Evolutionary conservation across 163 green algal species (phyloP).

Genomic region (Prototheca stagnorum): DNA sequence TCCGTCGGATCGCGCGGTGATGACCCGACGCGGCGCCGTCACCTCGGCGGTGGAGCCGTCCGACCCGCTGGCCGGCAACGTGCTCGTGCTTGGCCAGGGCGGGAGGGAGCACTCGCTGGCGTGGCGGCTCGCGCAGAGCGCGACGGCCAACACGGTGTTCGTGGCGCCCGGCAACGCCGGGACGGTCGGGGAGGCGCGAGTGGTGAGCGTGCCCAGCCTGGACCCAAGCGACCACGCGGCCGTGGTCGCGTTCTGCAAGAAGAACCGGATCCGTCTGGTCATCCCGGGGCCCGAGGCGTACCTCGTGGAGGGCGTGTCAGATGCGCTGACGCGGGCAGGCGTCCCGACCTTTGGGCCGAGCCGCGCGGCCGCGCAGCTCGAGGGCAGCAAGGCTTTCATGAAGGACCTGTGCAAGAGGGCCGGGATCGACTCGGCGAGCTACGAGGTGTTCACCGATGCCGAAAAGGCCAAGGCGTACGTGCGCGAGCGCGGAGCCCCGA

Average conservation of each 20-base stretch:
- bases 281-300: slow-evolving; percentile 87
- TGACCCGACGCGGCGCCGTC: too few species aligned
- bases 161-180: slow-evolving; percentile 84
- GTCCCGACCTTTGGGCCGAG: slow-evolving; percentile 79
- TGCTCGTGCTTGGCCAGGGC: slow-evolving; percentile 80
- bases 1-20: too few species aligned
- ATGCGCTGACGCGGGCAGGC: slow-evolving; percentile 49
- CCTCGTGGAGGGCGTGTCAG: slow-evolving; percentile 80
- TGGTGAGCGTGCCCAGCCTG: slow-evolving; percentile 22
- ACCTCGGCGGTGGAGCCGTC: not conserved
- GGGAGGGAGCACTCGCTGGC: slow-evolving; percentile 85
- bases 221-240: slow-evolving; percentile 28
- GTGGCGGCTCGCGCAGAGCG: slow-evolving; percentile 74
- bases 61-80: slow-evolving; percentile 29
- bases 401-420: slow-evolving; percentile 81
- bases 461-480: slow-evolving; percentile 66
- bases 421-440: slow-evolving; percentile 80
- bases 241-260: slow-evolving; percentile 73
- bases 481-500: slow-evolving; percentile 47
- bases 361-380: slow-evolving; percentile 64
- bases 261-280: slow-evolving; percentile 65
- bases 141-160: slow-evolving; percentile 44
- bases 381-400: slow-evolving; percentile 94
- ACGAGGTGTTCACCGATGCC: slow-evolving; percentile 66
- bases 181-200: slow-evolving; percentile 46